Evolutionary conservation across 169 alveolate species (phyloP).

Genomic region (Eimeria nieschulzi): DNA sequence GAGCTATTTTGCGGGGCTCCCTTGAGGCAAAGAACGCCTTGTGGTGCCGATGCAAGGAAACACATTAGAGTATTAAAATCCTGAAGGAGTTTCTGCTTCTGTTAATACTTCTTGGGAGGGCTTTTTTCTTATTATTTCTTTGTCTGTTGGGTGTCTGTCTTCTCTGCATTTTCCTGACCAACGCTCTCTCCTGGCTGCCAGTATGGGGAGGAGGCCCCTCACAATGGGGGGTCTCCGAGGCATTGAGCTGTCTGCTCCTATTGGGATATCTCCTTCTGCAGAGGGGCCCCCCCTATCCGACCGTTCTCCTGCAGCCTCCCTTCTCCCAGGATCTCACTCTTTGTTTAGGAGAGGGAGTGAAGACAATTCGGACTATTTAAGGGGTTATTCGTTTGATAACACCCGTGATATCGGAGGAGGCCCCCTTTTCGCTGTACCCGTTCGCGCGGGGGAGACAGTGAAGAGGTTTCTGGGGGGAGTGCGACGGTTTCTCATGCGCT

Average conservation of each 20-base stretch:
- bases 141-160: neutral
- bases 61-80: too few relatives aligned
- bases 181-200: neutral
- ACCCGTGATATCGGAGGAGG: neutral
- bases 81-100: too few relatives aligned
- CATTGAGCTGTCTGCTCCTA: constrained; percentile 1
- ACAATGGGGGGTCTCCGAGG: neutral
- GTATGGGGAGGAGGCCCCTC: neutral
- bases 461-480: neutral
- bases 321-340: neutral
- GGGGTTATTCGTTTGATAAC: neutral
- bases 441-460: neutral
- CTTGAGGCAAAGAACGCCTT: too few relatives aligned
- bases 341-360: neutral
- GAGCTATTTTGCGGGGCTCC: too few relatives aligned
- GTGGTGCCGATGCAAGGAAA: too few relatives aligned
- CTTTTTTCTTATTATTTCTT: too few relatives aligned
- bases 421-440: neutral
- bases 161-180: neutral
- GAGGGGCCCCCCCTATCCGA: neutral
- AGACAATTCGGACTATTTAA: neutral
- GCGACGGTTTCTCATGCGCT: neutral
- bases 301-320: neutral
- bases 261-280: neutral
- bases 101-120: too few relatives aligned